Base-by-base conservation (phyloP, 192 early-diverging fungal species). In the Ambispora gerdemannii region DNA sequence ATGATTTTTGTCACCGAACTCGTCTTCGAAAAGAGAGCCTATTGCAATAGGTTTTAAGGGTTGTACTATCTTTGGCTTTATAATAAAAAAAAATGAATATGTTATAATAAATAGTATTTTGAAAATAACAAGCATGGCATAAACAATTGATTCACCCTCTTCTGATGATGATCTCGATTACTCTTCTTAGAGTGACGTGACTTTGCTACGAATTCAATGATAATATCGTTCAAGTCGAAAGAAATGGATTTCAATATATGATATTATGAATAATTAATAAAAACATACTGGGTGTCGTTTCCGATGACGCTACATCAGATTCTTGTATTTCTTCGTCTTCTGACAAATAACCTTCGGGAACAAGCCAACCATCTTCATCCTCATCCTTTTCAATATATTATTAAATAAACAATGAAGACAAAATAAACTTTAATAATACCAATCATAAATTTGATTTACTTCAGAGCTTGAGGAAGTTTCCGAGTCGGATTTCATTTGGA, bases 341-440 rank as follows among this genome's bases (percentile, higher is more conserved):
- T 3, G 91, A 92, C 2, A 96, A 77, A 80, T 94, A 96, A 2
- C 90, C 91, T 73, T 90, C 86, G n/a, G 91, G 91, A 7, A 93
- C 92, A 30, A 93, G 78, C 88, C 91, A 94, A 15, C 83, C 31
- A n/a, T n/a, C n/a, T 3, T 62, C 90, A 25, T 89, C 86, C 77
- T 90, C 77, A 22, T 27, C 49, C 20, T 4, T 11, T 11, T 4
- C 55, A 30, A 58, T 11, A 8, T 27, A 11, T 17, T 20, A 19
- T 43, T 6, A 10, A 43, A 10, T 43, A 15, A 43, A 15, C 38
- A 10, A 43, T 10, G 38, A 43, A 10, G 38, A 15, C 15, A 43
- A 43, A 43, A 43, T 43, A 15, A 43, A 43, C 38, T 15, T 6
- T 43, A 43, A 15, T 10, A n/a, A n/a, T n/a, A n/a, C n/a, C n/a